Base-by-base conservation (phyloP, 2,329 filamentous ascomycete species). In the Ophiostoma himal-ulmi region DNA sequence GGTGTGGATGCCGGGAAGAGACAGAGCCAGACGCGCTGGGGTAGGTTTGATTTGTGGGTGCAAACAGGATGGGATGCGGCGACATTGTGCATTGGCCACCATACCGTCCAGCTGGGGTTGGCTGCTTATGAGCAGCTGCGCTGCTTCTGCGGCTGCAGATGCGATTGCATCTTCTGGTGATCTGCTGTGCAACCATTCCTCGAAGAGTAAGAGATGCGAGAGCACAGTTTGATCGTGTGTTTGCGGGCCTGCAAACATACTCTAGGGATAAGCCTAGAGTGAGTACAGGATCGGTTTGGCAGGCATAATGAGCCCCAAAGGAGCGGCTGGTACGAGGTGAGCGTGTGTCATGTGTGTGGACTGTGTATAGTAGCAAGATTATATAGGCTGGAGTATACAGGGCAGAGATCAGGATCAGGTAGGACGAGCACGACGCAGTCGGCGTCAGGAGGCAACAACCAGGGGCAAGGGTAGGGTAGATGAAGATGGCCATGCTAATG, bases 141-240 rank as follows among this genome's bases (percentile, higher is more conserved):
- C 44, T n/a, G 44, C 44, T 5, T 26, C 10, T 26, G 3, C n/a
- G 52, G n/a, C n/a, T 26, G 52, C 3, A 10, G 10, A 8, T 57
- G 52, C 22, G 52, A 11, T 26, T 22, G 13, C 14, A 26, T 62
- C 4, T 14, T 34, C 8, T 30, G 13, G 26, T 34, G 26, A 10
- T 17, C 13, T 62, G 22, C 57, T 4, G 57, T 62, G 57, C 36
- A 62, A 34, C 57, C 52, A 11, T 34, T 30, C 57, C 17, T 62
- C 34, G 22, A 62, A 36, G 57, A 62, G 57, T 36, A 62, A 62
- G 26, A 62, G 26, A 34, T 62, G 57, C 57, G 57, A 62, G 26
- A 7, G 26, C 57, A 34, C 10, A 14, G 11, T 20, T 17, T 62
- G 57, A 36, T 4, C 0, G 22, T 17, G 57, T 13, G 26, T 1